These are phyloP conservation scores for Ilex aquifolium DNA, from an alignment of 257 asterid species.

Conservation along the genomic window DNA sequence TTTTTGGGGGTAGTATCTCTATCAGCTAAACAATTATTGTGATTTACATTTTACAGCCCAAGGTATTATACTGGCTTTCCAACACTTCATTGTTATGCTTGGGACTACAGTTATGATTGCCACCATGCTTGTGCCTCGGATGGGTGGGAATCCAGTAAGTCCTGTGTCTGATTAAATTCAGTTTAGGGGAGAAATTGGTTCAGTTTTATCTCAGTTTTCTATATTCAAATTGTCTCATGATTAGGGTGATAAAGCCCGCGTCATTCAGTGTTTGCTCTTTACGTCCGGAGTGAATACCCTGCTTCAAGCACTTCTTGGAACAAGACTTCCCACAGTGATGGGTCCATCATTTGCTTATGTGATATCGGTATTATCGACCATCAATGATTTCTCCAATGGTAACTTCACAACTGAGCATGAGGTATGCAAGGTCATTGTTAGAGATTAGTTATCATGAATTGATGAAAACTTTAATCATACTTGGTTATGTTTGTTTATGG, in stretches of 20 bases:
- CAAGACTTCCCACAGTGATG: conserved; percentile 96
- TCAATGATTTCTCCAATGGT: conserved; percentile 55
- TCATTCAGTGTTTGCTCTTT: conserved; percentile 84
- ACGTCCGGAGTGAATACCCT: conserved; percentile 91
- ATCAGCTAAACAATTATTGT: background rate
- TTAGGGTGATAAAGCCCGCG: conserved; percentile 92
- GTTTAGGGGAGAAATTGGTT: background rate
- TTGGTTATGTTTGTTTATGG: no score
- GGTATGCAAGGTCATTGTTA: conserved; percentile 37
- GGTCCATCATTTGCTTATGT: conserved; percentile 89
- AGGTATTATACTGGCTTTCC: conserved; percentile 68
- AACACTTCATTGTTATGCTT: conserved; percentile 95
- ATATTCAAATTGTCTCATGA: conserved; percentile 11
- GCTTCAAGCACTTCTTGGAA: conserved; percentile 82
- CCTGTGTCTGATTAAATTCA: conserved; percentile 3
- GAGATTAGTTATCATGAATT: conserved; percentile 1
- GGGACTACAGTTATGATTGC: conserved; percentile 90
- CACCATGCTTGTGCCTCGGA: conserved; percentile 64
- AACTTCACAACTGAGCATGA: conserved; percentile 43
- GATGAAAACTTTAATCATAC: no score
- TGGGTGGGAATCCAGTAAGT: conserved; percentile 92
- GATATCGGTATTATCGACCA: conserved; percentile 59
- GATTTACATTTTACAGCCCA: conserved; percentile 50
- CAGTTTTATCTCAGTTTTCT: conserved; percentile 2
- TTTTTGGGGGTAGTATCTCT: background rate